phyloP scores from a whole-genome alignment of 2,329 filamentous ascomycete species.

The Colletotrichum sp. region DNA sequence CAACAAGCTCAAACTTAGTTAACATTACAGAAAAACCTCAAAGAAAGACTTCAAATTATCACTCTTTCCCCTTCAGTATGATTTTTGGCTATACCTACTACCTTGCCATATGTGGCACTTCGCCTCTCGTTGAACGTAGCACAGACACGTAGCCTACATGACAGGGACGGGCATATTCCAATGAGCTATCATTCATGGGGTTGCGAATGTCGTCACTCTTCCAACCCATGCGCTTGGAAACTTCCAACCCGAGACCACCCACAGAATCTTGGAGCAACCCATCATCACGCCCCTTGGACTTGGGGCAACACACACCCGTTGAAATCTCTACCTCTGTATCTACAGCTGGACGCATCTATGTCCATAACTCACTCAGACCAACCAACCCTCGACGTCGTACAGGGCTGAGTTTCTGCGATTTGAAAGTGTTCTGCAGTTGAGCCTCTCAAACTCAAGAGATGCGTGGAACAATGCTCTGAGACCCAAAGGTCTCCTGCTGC shows the following conservation, averaged over 20 bases:
- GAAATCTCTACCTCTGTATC: neutral
- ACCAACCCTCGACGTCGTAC: neutral
- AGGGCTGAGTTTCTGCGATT: neutral
- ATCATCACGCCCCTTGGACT: neutral
- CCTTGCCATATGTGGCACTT: rapidly evolving
- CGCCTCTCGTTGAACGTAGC: neutral
- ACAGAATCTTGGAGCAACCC: neutral
- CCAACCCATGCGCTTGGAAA: neutral
- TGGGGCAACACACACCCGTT: neutral
- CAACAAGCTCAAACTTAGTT: neutral
- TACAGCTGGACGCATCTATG: neutral
- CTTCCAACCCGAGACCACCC: neutral
- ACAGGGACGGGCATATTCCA: rapidly evolving
- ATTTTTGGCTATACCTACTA: neutral
- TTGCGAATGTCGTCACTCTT: neutral
- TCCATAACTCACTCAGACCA: neutral
- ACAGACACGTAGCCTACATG: neutral
- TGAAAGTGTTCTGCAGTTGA: neutral
- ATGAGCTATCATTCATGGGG: neutral
- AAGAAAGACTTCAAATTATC: rapidly evolving
- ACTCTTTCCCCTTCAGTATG: neutral
- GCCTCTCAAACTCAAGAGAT: neutral
- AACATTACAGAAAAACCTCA: neutral
- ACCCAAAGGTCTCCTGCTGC: neutral
- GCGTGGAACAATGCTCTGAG: neutral